Conservation (phyloP, 768 basidiomycete genomes). For the Naganishia kalamii region DNA sequence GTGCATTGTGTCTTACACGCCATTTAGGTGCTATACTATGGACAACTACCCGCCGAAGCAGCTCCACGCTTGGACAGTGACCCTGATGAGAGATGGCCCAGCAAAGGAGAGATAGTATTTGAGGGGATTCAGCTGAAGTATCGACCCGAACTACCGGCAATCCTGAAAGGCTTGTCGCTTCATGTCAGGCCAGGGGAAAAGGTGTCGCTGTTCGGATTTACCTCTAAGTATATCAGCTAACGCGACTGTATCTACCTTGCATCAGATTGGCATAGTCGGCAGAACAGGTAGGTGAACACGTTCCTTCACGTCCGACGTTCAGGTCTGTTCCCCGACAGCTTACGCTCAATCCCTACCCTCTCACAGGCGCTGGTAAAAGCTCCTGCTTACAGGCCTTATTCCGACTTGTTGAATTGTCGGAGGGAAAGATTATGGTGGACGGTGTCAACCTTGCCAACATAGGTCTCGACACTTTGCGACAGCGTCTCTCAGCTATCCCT, state of each 20-base stretch:
- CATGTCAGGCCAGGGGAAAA: conserved; percentile 69
- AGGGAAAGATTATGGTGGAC: conserved; percentile 55
- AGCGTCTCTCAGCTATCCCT: conserved; percentile 61
- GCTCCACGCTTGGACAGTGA: conserved; percentile 52
- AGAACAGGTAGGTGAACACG: no score
- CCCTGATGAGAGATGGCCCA: conserved; percentile 63
- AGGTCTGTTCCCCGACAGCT: neutral
- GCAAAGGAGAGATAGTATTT: conserved; percentile 67
- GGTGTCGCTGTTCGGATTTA: conserved; percentile 45
- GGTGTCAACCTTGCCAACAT: conserved; percentile 49
- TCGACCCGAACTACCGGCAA: conserved; percentile 69
- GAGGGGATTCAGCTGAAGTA: conserved; percentile 58
- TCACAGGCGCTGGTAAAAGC: conserved; percentile 60
- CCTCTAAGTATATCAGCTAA: neutral
- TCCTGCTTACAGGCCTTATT: conserved; percentile 52
- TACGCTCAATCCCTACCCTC: neutral
- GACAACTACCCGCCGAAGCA: conserved; percentile 66
- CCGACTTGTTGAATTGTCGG: conserved; percentile 57
- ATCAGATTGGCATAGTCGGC: conserved; percentile 58
- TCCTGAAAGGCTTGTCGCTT: conserved; percentile 69
- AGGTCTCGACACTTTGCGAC: conserved; percentile 56
- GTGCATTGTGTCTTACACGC: no score
- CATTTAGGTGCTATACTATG: conserved; percentile 81
- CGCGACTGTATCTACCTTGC: no score
- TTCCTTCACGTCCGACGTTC: conserved; percentile 29